Evolutionary conservation across 129 eudicot species (phyloP), one percentile per base, ranked within the genome.

Genomic region (Ambrosia trifida): DNA sequence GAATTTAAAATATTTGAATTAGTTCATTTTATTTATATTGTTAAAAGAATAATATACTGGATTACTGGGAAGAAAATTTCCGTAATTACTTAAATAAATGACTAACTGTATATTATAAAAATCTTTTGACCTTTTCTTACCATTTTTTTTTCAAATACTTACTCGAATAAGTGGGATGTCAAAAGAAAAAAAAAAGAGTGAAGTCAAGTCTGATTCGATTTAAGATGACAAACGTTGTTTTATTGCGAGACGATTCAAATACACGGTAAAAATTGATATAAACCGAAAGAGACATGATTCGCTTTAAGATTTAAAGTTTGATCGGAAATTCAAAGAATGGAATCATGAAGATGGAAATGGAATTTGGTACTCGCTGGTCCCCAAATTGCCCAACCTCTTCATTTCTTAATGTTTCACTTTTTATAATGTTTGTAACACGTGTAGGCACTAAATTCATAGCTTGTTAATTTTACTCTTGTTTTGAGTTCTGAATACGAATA

Each of bases 141-240:
- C 8, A 5, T 7, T 38, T 38, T 6, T 36, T 5, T 12, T 2
- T 28, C 17, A 40, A 64, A 9, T 45, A 18, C 12, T 45, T 66
- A 30, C 24, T 1, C 7, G 28, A 28, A 3, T 56, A 45, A 44
- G 58, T 28, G 60, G 77, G 35, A 6, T 59, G 46, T 45, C 44
- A 1, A 16, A 38, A 63, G 38, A 36, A 53, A 63, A 38, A 44
- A 11, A 20, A 67, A 68, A 47, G 46, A 76, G 72, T 76, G 78
- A 81, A 24, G 85, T 76, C 82, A 72, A 44, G 11, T 70, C 73
- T 36, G 60, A 46, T 70, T 65, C 59, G 52, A 77, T 81, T 76
- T 80, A 68, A 64, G 76, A 45, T 30, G 66, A 47, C 76, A 72
- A 17, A 18, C 20, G 13, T 46, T 6, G 68, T 73, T 61, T 73